Conservation (phyloP, 345 rosid genomes). For the Anacardium occidentale region DNA sequence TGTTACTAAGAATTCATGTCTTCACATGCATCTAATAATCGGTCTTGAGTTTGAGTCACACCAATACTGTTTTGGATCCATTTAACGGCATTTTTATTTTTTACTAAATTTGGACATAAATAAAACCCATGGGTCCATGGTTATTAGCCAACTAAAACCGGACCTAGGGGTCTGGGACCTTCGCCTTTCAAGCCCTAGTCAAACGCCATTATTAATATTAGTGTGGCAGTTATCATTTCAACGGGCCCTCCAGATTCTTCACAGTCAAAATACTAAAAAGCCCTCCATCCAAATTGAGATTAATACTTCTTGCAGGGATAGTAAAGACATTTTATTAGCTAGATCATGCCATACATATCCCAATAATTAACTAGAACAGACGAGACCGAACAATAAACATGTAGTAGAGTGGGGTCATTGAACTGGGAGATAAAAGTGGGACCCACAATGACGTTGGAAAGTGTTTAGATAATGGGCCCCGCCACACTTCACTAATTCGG, state of each 20-base stretch:
- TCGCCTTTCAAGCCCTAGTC: neutral
- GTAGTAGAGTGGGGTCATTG: neutral
- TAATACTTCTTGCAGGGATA: neutral
- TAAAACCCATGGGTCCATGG: neutral
- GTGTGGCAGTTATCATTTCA: neutral
- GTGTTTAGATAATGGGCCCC: neutral
- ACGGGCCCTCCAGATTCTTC: neutral
- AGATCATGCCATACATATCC: neutral
- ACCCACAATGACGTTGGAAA: neutral
- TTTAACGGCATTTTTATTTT: too few species aligned
- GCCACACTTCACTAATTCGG: neutral
- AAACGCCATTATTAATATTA: neutral
- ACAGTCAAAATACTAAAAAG: neutral
- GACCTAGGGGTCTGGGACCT: neutral
- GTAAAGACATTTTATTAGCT: neutral
- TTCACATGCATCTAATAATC: too few species aligned
- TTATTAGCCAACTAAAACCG: neutral
- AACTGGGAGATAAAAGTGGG: conserved; percentile 12
- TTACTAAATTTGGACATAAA: neutral
- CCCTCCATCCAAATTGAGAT: neutral
- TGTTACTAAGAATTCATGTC: too few species aligned
- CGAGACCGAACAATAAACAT: neutral
- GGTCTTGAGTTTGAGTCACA: neutral
- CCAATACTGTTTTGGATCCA: neutral
- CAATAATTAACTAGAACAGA: neutral